Base-by-base conservation (phyloP, 148 eudicot species). In the Vaccinium vitisidaea region DNA sequence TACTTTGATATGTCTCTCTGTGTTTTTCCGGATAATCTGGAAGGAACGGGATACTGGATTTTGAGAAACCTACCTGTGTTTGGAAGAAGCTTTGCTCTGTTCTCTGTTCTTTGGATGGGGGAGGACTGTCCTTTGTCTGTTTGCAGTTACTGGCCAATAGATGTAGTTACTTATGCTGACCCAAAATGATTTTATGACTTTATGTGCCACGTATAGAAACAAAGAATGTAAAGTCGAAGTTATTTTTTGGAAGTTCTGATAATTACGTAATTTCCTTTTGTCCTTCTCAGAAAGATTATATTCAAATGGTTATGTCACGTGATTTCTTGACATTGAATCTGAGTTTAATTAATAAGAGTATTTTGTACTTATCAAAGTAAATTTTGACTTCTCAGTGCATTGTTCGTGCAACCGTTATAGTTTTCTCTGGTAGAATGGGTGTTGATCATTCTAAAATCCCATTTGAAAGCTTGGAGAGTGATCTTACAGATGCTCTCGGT, bases 401-500 rank as follows among this genome's bases (percentile, higher is more conserved):
- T 85, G 92, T 94, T 67, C 95, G 88, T 76, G 93, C 93, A 69
- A 84, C 87, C 77, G 92, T 90, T 87, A 81, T 81, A 81, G 89
- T 90, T 76, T 84, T 88, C 69, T 43, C 82, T 67, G 88, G 85
- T 81, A 83, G 85, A 77, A 65, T 77, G 52, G 83, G 54, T 63
- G 83, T 81, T 85, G 83, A 65, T 86, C 86, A 39, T 85, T 83
- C 84, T 87, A 74, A 48, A 79, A n/a, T n/a, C 55, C 80, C 52
- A 75, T 69, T 48, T 84, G 87, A 85, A 43, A 53, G 61, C 71
- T 87, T 86, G 52, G 87, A 84, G 83, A 79, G 78, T 80, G 83
- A 80, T 91, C 94, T 94, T 80, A 90, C 92, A 50, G 98, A 95
- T 91, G 96, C 94, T 77, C 32, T 94, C 85, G 88, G 82, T 77